Evolutionary conservation across 495 filamentous ascomycete species (phyloP), one percentile per base, ranked within the genome.

Genomic region (Talaromyces liani): DNA sequence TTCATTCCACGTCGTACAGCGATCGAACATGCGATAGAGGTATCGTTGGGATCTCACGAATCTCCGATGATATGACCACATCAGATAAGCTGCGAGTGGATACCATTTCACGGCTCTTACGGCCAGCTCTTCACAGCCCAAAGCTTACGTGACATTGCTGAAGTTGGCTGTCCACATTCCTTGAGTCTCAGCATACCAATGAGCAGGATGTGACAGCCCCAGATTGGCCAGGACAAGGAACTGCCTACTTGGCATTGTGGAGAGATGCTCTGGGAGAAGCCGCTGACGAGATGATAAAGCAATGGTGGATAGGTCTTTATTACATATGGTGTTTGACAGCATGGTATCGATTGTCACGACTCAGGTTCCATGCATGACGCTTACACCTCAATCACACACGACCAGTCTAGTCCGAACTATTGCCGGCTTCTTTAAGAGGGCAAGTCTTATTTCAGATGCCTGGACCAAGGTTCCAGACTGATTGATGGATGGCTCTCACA

Each of bases 131-230:
- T 25, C 22, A 55, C 24, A 55, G 51, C 18, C 45, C 18, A 6
- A 9, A 49, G n/a, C 56, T 58, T 36, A 22, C 31, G 14, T 36
- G 24, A 16, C 29, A 58, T 58, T 58, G 31, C 31, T 58, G 56
- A 12, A 33, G 27, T 16, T 58, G 56, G 54, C 54, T 58, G 27
- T 36, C 56, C 56, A 22, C 56, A 58, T 58, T 58, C 31, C 31
- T 22, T 33, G 27, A 33, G 27, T 20, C 16, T 22, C 56, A 22
- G 31, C 56, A 58, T 58, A 20, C 56, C 56, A 36, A 36, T 36
- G 31, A 58, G 24, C 56, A 58, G 14, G 16, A 36, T 3, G 8
- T 33, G 14, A 33, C 27, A 33, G 2, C 29, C 9, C 33, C 9
- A 7, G 29, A 36, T 34, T 58, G 31, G 18, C 20, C 53, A 56